Base-by-base conservation (phyloP, 2,329 filamentous ascomycete species). In the Xylariaceae sp. region DNA sequence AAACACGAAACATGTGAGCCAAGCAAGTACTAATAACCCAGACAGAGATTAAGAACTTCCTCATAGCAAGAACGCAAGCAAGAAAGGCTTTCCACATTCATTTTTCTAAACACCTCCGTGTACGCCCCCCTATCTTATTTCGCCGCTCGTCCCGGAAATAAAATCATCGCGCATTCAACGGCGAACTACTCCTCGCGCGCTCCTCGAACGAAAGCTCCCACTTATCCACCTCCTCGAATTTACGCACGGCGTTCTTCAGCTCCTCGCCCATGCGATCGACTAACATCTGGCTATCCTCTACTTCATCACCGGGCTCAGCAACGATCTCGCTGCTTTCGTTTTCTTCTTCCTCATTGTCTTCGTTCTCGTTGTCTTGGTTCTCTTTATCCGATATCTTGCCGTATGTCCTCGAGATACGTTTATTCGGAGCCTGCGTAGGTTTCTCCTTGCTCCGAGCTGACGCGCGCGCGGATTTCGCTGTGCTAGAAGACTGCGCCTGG, bases 191-290 rank as follows among this genome's bases (percentile, higher is more conserved):
- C 71, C 82, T 79, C 18, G 78, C 79, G 53, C 85, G 78, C 65
- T 86, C 84, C 74, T 89, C 86, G 72, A 83, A 89, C 54, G 85
- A 83, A 61, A 89, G 73, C 73, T 86, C 79, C 85, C 85, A 89
- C 73, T 80, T 77, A 70, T 89, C 86, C 47, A 89, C 86, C 73
- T 88, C 86, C 70, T 82, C 79, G 67, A 89, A 89, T 73, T 88
- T 88, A 69, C 76, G 79, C 8, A 77, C 77, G 47, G 84, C 82
- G 53, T 78, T 76, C 72, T 82, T 82, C 61, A 89, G 74, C 75
- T 86, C 84, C 48, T 80, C 72, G 23, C 79, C 75, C 52, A 79
- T 69, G 5, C 74, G 71, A 53, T 72, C 72, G 58, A 75, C 69
- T 68, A 75, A 44, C 65, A 72, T 65, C 68, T 73, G 67, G 64